These are phyloP conservation scores for Carpinus fangiana DNA, from an alignment of 306 rosid species.

Conservation along the genomic window DNA sequence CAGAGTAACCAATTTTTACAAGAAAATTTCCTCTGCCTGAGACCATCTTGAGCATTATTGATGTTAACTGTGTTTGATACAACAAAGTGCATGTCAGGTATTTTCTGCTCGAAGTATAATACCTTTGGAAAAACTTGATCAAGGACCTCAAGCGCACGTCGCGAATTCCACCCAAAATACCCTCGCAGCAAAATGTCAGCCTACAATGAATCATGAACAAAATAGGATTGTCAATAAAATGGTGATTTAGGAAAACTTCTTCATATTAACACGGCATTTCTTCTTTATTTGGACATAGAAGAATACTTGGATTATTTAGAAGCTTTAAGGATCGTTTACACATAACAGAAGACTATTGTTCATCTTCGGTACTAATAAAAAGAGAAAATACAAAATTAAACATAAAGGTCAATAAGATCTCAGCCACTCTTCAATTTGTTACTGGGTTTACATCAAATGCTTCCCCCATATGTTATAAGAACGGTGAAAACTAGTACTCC, in stretches of 20 bases:
- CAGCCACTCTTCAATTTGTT: not conserved
- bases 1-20: not conserved
- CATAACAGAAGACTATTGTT: not conserved
- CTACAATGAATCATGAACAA: constrained; percentile 42
- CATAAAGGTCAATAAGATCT: not conserved
- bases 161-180: constrained; percentile 88
- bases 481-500: not conserved
- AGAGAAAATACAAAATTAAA: not conserved
- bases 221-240: not conserved
- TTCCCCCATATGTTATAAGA: not conserved
- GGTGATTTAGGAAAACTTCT: not conserved
- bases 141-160: constrained; percentile 79
- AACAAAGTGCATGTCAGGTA: not conserved
- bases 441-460: not conserved
- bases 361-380: not conserved
- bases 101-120: constrained; percentile 15
- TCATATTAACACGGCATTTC: not conserved
- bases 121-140: constrained; percentile 86
- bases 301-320: not conserved
- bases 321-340: not conserved
- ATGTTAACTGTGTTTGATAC: not conserved
- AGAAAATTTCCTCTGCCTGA: not conserved
- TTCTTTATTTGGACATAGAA: not conserved
- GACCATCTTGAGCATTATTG: not conserved
- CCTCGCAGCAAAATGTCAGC: constrained; percentile 85